Conservation (phyloP, 2,329 filamentous ascomycete genomes). For the Clarireedia monteithiana region DNA sequence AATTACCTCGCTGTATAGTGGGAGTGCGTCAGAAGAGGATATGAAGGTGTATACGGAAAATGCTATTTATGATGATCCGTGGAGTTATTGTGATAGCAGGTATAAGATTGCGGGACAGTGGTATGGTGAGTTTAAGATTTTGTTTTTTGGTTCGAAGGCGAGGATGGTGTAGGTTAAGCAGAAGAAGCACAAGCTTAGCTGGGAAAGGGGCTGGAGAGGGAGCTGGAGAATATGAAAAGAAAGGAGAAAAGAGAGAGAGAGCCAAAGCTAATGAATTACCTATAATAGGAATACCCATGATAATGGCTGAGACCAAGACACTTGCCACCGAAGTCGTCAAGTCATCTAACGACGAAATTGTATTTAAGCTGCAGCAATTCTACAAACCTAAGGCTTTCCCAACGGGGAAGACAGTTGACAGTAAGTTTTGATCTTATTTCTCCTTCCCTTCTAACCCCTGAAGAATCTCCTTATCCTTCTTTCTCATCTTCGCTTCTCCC, state of each 20-base stretch:
- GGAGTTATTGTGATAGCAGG: constrained; percentile 40
- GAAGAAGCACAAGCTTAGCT: too few species aligned
- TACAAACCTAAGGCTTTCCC: constrained; percentile 36
- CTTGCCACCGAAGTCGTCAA: constrained; percentile 36
- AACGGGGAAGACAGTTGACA: neutral
- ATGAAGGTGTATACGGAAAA: constrained; percentile 41
- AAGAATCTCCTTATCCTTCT: neutral
- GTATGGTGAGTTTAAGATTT: constrained; percentile 27
- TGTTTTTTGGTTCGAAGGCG: neutral
- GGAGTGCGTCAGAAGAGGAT: constrained; percentile 39
- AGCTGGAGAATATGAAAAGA: neutral
- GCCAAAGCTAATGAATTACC: neutral
- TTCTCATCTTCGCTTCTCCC: neutral
- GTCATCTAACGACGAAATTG: constrained; percentile 32
- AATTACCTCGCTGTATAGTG: constrained; percentile 39
- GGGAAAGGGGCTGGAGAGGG: neutral
- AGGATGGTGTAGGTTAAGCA: neutral
- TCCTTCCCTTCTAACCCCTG: neutral
- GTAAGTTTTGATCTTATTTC: neutral
- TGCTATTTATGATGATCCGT: constrained; percentile 40
- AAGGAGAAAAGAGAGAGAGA: neutral
- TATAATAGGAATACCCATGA: constrained; percentile 32
- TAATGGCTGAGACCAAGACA: constrained; percentile 34
- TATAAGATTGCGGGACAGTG: constrained; percentile 45
- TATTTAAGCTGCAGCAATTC: constrained; percentile 41